Evolutionary conservation across 2,329 filamentous ascomycete genomes (phyloP).

Genomic region (Phaeosphaeria sp.): DNA sequence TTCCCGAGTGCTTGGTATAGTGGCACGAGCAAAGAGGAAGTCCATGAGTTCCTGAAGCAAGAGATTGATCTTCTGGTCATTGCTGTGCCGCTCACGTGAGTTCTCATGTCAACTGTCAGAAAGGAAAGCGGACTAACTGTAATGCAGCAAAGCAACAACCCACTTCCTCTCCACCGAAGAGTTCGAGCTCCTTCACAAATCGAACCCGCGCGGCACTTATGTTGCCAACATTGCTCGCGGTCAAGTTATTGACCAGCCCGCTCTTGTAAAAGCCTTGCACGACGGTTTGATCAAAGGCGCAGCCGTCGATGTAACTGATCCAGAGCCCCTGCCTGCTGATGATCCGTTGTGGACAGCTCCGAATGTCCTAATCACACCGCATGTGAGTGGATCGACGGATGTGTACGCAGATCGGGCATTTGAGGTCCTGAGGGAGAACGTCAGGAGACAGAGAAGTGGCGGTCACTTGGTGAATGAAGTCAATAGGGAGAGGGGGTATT

Average conservation of each 20-base stretch:
- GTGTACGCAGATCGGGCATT: constrained; percentile 65
- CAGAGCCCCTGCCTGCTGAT: constrained; percentile 74
- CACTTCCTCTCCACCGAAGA: constrained; percentile 62
- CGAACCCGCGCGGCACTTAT: constrained; percentile 58
- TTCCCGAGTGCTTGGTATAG: constrained; percentile 65
- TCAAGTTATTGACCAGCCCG: constrained; percentile 65
- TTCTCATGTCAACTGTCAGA: constrained; percentile 1
- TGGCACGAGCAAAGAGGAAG: constrained; percentile 58
- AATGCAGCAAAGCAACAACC: constrained; percentile 53
- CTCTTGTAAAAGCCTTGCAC: constrained; percentile 67
- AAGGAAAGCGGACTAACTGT: constrained; percentile 1
- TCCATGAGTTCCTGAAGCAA: constrained; percentile 62
- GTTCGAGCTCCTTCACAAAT: constrained; percentile 60
- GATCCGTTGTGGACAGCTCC: constrained; percentile 73
- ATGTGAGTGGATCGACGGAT: constrained; percentile 62
- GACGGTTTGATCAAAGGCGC: constrained; percentile 67
- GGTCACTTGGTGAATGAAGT: constrained; percentile 67
- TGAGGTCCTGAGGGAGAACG: constrained; percentile 64
- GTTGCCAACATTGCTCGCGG: constrained; percentile 76
- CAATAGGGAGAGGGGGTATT: constrained; percentile 67
- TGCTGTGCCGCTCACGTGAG: constrained; percentile 62
- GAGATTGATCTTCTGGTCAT: constrained; percentile 65
- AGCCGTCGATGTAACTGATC: constrained; percentile 79
- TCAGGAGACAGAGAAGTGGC: constrained; percentile 60
- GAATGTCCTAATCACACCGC: constrained; percentile 73